Base-by-base conservation (phyloP, 345 rosid species). In the Salix suchowensis region DNA sequence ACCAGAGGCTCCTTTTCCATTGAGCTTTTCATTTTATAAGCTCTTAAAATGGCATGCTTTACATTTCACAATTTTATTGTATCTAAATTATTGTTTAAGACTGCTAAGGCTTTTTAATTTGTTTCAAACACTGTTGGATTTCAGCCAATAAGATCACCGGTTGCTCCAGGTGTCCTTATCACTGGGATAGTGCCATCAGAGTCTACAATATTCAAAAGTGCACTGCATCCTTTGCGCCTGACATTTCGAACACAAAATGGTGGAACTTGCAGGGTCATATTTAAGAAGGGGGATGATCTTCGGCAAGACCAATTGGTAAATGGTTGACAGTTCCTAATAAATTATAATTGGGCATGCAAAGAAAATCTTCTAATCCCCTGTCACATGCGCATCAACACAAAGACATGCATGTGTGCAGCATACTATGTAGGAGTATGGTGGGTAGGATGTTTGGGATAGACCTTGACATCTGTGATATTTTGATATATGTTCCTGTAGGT, bases 211-310 rank as follows among this genome's bases (percentile, higher is more conserved):
- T 96, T 96, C 79, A 93, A 92, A 85, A 96, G 98, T 86, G 92
- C 94, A 37, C 80, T 96, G 64, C 89, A 88, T 89, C 99, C 99
- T 65, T 84, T 93, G 86, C 94, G 92, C 64, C 88, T 96, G 83
- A 86, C 98, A 71, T 96, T 96, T 77, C 89, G 94, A 66, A 89
- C 92, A 40, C 92, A 86, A 72, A 86, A 78, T 62, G 97, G 94
- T 80, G 98, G 92, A 80, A 87, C 82, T 77, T 88, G 88, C 90
- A 91, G 86, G 88, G 73, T 96, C 70, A 93, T 96, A 72, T 96
- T 96, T 80, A 92, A 93, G 88, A 93, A 93, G 91, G 99, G 99
- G 79, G 99, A 96, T 83, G 98, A 96, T 84, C 88, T 96, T 82
- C 91, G 98, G 67, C 99, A 96, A 88, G 99, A 96, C 81, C 99